These are phyloP conservation scores for Pisolithus thermaeus DNA, from an alignment of 1,284 basidiomycete genomes.

Conservation along the genomic window DNA sequence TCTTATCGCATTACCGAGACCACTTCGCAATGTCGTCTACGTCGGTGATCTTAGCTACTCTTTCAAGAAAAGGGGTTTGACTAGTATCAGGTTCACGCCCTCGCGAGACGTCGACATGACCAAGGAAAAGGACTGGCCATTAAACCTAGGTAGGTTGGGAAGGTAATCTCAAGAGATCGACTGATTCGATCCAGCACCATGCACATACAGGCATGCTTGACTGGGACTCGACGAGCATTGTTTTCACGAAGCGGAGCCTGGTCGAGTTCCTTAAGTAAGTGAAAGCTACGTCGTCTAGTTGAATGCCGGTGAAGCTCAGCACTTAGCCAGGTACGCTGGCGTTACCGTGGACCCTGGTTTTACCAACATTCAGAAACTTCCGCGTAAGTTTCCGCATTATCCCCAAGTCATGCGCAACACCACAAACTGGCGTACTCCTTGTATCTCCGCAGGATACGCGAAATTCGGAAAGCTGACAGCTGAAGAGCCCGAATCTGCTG, in stretches of 20 bases:
- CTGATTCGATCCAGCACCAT: background rate
- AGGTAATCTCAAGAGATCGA: background rate
- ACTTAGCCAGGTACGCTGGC: slow-evolving; percentile 49
- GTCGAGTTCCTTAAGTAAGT: slow-evolving; percentile 69
- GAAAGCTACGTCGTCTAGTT: slow-evolving; percentile 1
- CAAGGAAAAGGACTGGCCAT: slow-evolving; percentile 66
- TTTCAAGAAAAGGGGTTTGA: background rate
- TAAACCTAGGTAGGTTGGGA: slow-evolving; percentile 46
- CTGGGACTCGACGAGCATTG: slow-evolving; percentile 65
- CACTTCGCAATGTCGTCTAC: background rate
- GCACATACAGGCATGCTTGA: slow-evolving; percentile 57
- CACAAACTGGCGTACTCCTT: slow-evolving; percentile 32
- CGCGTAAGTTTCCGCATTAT: slow-evolving; percentile 40
- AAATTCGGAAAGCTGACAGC: slow-evolving; percentile 28
- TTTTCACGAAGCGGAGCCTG: slow-evolving; percentile 67
- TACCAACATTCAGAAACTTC: slow-evolving; percentile 62
- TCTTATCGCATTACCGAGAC: background rate
- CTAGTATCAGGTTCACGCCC: slow-evolving; percentile 48
- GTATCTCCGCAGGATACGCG: slow-evolving; percentile 23
- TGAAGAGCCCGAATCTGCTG: slow-evolving; percentile 6
- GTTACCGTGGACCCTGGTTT: slow-evolving; percentile 70
- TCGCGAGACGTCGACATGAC: slow-evolving; percentile 46
- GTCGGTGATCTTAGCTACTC: background rate
- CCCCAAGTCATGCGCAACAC: slow-evolving; percentile 25
- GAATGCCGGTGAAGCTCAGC: slow-evolving; percentile 17